Evolutionary conservation across 345 rosid genomes (phyloP).

Genomic region (Syzygium aqueum): DNA sequence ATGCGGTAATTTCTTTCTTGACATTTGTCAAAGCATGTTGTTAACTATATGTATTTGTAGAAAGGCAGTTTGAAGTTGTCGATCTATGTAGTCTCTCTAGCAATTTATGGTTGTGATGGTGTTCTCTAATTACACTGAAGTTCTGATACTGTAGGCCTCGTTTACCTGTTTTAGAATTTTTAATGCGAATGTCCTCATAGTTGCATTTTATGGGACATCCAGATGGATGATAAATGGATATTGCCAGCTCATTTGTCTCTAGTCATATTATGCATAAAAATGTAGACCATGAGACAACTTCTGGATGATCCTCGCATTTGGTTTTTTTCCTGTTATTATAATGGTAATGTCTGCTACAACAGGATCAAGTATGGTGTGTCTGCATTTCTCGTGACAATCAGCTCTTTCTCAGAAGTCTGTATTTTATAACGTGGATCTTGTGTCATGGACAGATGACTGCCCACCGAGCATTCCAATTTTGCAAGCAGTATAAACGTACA

Average conservation of each 20-base stretch:
- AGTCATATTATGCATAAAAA: background rate
- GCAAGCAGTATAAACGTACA: constrained; percentile 90
- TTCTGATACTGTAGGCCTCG: background rate
- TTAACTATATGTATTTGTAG: background rate
- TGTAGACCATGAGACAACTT: background rate
- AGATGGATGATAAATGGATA: background rate
- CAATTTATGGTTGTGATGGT: background rate
- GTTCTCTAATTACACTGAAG: background rate
- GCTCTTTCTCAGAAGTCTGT: background rate
- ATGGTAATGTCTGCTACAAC: background rate
- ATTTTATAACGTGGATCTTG: background rate
- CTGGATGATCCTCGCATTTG: background rate
- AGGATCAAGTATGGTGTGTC: background rate
- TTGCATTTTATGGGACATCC: background rate
- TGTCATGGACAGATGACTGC: constrained; percentile 83
- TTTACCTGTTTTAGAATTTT: background rate
- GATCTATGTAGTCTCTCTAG: background rate
- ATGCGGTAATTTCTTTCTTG: constrained; percentile 57
- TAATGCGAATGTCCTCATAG: background rate
- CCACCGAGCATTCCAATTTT: constrained; percentile 93
- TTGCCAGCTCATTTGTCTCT: background rate
- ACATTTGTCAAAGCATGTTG: background rate
- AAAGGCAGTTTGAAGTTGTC: background rate
- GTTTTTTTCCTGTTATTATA: background rate
- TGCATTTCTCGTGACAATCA: background rate